These are phyloP conservation scores for Ceratocystis colombiana DNA, from an alignment of 2,329 filamentous ascomycete species.

Conservation along the genomic window DNA sequence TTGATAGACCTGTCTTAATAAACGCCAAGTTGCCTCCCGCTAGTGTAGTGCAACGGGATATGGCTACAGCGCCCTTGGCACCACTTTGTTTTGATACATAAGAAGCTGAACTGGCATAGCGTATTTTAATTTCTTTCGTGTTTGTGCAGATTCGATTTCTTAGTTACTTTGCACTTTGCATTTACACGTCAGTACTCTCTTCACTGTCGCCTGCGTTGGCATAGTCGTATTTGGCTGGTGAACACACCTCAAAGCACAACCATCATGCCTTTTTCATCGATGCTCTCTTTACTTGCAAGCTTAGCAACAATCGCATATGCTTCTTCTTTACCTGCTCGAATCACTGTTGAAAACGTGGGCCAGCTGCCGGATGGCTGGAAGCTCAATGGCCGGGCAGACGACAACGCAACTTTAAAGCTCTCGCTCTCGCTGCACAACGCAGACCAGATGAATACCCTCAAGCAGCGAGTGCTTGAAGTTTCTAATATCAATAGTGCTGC, in stretches of 20 bases:
- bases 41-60: slow-evolving; percentile 6
- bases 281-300: slow-evolving; percentile 23
- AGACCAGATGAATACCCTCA: slow-evolving; percentile 23
- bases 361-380: slow-evolving; percentile 25
- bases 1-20: slow-evolving; percentile 6
- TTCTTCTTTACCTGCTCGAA: slow-evolving; percentile 18
- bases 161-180: neutral
- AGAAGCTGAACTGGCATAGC: slow-evolving; percentile 6
- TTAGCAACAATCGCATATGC: slow-evolving; percentile 13
- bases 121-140: neutral
- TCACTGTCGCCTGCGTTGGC: neutral
- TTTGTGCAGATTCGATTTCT: neutral
- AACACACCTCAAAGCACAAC: neutral
- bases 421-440: slow-evolving; percentile 26
- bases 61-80: neutral
- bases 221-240: neutral
- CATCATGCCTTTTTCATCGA: slow-evolving; percentile 18
- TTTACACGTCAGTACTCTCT: neutral
- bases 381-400: slow-evolving; percentile 14
- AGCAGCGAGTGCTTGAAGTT: slow-evolving; percentile 21
- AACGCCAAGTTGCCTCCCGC: slow-evolving; percentile 10
- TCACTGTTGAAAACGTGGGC: slow-evolving; percentile 22
- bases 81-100: neutral
- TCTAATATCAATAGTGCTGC: slow-evolving; percentile 39
- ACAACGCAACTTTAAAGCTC: slow-evolving; percentile 19